Evolutionary conservation across 768 basidiomycete species (phyloP).

Genomic region (Agaricus subrufescens): DNA sequence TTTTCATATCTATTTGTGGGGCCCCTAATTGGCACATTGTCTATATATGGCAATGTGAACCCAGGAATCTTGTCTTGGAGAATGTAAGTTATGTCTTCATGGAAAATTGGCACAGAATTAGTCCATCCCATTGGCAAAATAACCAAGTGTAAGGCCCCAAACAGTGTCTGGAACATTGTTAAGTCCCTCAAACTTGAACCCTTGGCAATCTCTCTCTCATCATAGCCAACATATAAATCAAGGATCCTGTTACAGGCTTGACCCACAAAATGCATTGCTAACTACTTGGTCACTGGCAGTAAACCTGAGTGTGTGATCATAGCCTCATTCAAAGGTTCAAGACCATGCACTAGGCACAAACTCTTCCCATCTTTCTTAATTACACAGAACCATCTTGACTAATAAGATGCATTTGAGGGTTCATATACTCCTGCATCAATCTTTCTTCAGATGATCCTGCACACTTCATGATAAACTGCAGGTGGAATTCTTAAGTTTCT

Average conservation of each 20-base stretch:
- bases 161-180: conserved; percentile 35
- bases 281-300: conserved; percentile 25
- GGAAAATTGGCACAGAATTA: conserved; percentile 23
- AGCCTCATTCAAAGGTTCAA: conserved; percentile 32
- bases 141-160: conserved; percentile 21
- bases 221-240: conserved; percentile 26
- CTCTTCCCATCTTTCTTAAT: conserved; percentile 32
- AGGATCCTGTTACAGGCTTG: conserved; percentile 21
- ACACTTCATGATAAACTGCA: conserved; percentile 10
- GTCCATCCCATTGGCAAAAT: conserved; percentile 31
- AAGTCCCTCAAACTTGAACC: conserved; percentile 28
- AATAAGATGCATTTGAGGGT: conserved; percentile 32
- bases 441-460: conserved; percentile 24
- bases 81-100: conserved; percentile 25
- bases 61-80: conserved; percentile 25
- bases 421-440: conserved; percentile 35
- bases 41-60: conserved; percentile 17
- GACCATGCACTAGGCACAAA: conserved; percentile 28
- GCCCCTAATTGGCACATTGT: conserved; percentile 21
- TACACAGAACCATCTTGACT: conserved; percentile 36
- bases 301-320: conserved; percentile 30
- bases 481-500: conserved; percentile 12
- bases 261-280: conserved; percentile 30
- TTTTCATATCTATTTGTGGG: conserved; percentile 17
- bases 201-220: conserved; percentile 22